Base-by-base conservation (phyloP, 1,139 yeast genomes). In the Kluyveromyces sp. region DNA sequence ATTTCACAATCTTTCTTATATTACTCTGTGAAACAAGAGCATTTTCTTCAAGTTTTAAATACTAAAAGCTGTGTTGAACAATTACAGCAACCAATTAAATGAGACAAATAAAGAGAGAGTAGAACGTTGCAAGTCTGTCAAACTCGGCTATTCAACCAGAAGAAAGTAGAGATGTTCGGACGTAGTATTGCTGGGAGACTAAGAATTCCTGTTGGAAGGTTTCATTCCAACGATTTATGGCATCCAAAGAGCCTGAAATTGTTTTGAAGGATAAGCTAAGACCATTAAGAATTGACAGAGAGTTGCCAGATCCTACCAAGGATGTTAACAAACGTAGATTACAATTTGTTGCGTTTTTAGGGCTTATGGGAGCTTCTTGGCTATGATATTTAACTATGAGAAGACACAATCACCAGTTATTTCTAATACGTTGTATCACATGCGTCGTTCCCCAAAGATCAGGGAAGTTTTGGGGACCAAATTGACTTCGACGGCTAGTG, bases 331-430 rank as follows among this genome's bases (percentile, higher is more conserved):
- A 56, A 45, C 77, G 77, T 54, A 70, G 81, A 45, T 59, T 68
- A 38, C 78, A 79, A 47, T 81, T 88, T 58, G 66, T 73, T 4
- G 72, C 73, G 1, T 89, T 88, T 63, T 77, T 80, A 32, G 64
- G 77, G 21, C 77, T 84, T 26, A 83, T 88, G 70, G 75, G 79
- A 7, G 69, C 78, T 5, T 72, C 92, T 4, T 90, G 55, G 74
- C 76, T 25, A 74, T 85, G 36, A 85, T 89, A 56, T 82, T 90
- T 75, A 89, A 92, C 70, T 90, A 90, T 68, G 97, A 92, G 63
- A 90, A 88, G 64, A 81, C 89, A 27, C 79, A 84, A 46, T 85
- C 95, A 6, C 96, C 97, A 2, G 78, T 90, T 48, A 83, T 89
- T 53, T 77, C 84, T 39, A 89, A 96, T n/a, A 83, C 95, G 3